Evolutionary conservation across 1,284 basidiomycete genomes (phyloP).

Genomic region (Tausonia pullulans): DNA sequence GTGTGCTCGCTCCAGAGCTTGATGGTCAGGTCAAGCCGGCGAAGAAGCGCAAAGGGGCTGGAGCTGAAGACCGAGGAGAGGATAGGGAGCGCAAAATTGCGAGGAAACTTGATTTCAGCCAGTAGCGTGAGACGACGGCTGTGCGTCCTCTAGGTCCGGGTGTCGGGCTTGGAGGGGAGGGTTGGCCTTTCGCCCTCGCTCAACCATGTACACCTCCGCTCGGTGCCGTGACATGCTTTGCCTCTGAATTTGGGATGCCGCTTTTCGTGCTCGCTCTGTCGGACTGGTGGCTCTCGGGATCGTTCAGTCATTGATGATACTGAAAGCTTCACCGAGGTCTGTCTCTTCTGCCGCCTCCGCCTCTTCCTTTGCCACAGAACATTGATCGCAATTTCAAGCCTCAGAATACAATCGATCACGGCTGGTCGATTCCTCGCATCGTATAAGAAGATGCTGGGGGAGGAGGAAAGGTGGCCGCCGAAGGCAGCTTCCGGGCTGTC

Average conservation of each 20-base stretch:
- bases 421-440: too few relatives aligned
- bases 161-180: too few relatives aligned
- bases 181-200: background rate
- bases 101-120: conserved; percentile 5
- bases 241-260: background rate
- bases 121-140: background rate
- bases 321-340: too few relatives aligned
- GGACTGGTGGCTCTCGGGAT: background rate
- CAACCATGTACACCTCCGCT: background rate
- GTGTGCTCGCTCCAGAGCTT: conserved; percentile 14
- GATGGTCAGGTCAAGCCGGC: background rate
- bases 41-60: background rate
- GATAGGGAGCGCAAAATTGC: background rate
- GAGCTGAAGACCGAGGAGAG: background rate
- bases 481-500: too few relatives aligned
- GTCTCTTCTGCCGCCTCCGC: too few relatives aligned
- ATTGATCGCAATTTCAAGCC: background rate
- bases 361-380: background rate
- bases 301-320: too few relatives aligned
- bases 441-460: background rate
- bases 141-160: background rate
- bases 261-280: background rate
- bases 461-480: background rate
- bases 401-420: background rate
- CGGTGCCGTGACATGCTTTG: background rate